Percentiles rank a stretch among this genome's conserved stretches.
These are phyloP conservation scores for Eimeria acervulina DNA, from an alignment of 169 alveolate species.

Conservation along the genomic window DNA sequence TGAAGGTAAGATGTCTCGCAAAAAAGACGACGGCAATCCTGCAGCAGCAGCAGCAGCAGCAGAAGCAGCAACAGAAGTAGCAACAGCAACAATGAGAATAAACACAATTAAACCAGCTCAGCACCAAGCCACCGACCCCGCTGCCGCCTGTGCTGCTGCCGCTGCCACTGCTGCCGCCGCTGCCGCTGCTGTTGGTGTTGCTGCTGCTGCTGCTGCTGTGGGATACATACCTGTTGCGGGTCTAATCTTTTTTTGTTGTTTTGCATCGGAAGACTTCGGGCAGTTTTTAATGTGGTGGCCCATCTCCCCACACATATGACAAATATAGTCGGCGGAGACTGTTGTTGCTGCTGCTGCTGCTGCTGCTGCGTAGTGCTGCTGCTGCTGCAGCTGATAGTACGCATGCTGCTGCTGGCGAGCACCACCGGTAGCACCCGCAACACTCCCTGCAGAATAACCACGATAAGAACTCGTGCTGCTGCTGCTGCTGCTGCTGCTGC, in stretches of 20 bases:
- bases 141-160: background rate
- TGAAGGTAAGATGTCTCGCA: constrained; percentile 53
- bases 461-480: too few species aligned
- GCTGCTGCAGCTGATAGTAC: background rate
- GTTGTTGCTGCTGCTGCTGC: constrained; percentile 30
- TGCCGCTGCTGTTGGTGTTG: background rate
- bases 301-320: constrained; percentile 80
- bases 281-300: constrained; percentile 79
- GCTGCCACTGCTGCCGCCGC: background rate
- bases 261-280: constrained; percentile 71
- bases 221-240: constrained; percentile 68
- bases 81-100: background rate
- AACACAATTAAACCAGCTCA: background rate
- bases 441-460: background rate
- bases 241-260: constrained; percentile 74
- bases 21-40: constrained; percentile 70
- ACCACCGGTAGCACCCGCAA: background rate
- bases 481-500: background rate
- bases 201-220: constrained; percentile 5
- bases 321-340: constrained; percentile 64
- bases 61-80: background rate
- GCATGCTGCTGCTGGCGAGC: constrained; percentile 51
- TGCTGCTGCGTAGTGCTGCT: constrained; percentile 9
- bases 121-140: background rate
- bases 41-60: constrained; percentile 36